Evolutionary conservation across 2,329 filamentous ascomycete species (phyloP).

Genomic region (Thielaviopsis musarum): DNA sequence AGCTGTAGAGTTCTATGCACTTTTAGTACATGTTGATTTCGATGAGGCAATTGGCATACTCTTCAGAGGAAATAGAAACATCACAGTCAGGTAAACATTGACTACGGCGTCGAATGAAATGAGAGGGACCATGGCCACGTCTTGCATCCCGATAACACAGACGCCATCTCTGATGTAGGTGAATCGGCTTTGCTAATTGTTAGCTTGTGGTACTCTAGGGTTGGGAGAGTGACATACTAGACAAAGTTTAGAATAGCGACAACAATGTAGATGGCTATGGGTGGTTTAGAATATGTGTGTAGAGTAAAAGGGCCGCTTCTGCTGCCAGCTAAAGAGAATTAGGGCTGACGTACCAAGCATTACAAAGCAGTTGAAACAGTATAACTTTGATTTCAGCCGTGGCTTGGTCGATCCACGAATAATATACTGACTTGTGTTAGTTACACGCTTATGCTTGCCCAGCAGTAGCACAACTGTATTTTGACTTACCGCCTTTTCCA

Average conservation of each 20-base stretch:
- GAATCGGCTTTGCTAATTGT: constrained; percentile 29
- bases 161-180: constrained; percentile 35
- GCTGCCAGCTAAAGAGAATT: too few species aligned
- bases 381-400: constrained; percentile 39
- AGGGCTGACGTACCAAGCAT: constrained; percentile 21
- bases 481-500: constrained; percentile 40
- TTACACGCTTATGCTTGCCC: constrained; percentile 7
- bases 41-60: constrained; percentile 22
- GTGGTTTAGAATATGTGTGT: neutral
- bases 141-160: constrained; percentile 46
- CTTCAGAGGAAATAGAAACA: constrained; percentile 45
- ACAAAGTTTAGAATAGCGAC: constrained; percentile 43
- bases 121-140: constrained; percentile 40
- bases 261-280: constrained; percentile 24
- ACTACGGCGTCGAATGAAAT: constrained; percentile 43
- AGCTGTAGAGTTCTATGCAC: constrained; percentile 34
- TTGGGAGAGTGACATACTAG: constrained; percentile 27
- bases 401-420: constrained; percentile 34
- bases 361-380: constrained; percentile 42
- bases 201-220: neutral
- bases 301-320: neutral
- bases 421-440: constrained; percentile 28
- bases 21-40: neutral
- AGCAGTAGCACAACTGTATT: neutral
- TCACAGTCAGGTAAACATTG: constrained; percentile 44